Conservation (phyloP, 1,284 basidiomycete species). For the Fistulinella cinereoalba region DNA sequence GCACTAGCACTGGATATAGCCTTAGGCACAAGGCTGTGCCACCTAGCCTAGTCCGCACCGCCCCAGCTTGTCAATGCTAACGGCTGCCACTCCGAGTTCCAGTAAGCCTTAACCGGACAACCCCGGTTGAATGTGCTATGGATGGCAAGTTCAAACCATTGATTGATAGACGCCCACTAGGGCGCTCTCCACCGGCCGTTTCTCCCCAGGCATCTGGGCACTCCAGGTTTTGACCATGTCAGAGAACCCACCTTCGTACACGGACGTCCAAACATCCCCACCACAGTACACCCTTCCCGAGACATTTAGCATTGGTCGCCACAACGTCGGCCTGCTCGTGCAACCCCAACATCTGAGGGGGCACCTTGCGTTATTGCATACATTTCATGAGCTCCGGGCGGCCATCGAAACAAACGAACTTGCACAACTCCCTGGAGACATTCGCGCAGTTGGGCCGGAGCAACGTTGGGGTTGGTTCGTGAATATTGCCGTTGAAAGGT, state of each 20-base stretch:
- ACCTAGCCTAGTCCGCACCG: too few relatives aligned
- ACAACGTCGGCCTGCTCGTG: slow-evolving; percentile 11
- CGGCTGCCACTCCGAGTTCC: too few relatives aligned
- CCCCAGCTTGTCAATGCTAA: too few relatives aligned
- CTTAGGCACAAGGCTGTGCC: too few relatives aligned
- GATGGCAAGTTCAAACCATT: too few relatives aligned
- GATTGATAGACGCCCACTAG: too few relatives aligned
- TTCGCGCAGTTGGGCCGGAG: slow-evolving; percentile 20
- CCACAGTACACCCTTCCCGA: slow-evolving; percentile 17
- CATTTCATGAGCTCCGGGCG: slow-evolving; percentile 20
- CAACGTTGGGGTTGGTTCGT: slow-evolving; percentile 31
- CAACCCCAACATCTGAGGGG: slow-evolving; percentile 21
- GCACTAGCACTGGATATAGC: too few relatives aligned
- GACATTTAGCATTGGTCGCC: slow-evolving; percentile 14
- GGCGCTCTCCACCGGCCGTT: too few relatives aligned
- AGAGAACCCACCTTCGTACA: slow-evolving; percentile 2
- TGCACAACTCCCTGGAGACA: slow-evolving; percentile 10
- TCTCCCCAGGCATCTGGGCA: too few relatives aligned
- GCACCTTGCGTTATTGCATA: slow-evolving; percentile 21
- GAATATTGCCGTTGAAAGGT: slow-evolving; percentile 21
- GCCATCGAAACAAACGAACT: slow-evolving; percentile 8
- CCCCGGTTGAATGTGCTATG: too few relatives aligned
- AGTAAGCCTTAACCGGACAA: too few relatives aligned
- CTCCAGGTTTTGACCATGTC: slow-evolving; percentile 5
- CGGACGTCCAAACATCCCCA: not conserved